Conservation (phyloP, 2,329 filamentous ascomycete species). For the Fusarium metavorans region DNA sequence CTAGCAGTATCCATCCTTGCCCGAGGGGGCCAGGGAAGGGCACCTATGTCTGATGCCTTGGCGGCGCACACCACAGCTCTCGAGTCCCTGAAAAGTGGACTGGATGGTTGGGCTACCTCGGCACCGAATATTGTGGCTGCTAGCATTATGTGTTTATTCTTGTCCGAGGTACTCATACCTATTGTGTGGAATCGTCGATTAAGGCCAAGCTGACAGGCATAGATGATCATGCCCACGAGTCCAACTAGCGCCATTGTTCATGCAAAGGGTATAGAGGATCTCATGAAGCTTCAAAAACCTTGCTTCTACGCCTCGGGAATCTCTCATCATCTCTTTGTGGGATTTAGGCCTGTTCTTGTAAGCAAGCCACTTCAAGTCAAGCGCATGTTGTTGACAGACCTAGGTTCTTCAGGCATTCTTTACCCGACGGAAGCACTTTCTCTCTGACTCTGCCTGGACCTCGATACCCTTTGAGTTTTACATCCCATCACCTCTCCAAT, state of each 20-base stretch:
- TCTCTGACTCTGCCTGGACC: constrained; percentile 13
- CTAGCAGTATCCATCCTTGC: constrained; percentile 48
- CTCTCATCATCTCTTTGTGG: constrained; percentile 54
- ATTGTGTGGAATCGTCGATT: too few relatives aligned
- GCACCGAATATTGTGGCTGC: constrained; percentile 14
- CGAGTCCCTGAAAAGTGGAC: constrained; percentile 40
- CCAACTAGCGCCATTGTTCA: constrained; percentile 46
- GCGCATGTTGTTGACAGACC: not conserved
- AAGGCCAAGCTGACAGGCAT: too few relatives aligned
- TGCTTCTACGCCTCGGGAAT: constrained; percentile 47
- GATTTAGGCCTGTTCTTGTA: constrained; percentile 55
- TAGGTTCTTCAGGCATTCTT: constrained; percentile 17
- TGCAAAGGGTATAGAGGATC: constrained; percentile 48
- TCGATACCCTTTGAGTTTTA: constrained; percentile 9
- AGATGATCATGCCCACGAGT: constrained; percentile 48
- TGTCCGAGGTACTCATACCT: constrained; percentile 4
- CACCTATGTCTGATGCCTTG: constrained; percentile 40
- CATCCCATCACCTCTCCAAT: constrained; percentile 5
- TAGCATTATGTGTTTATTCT: constrained; percentile 18
- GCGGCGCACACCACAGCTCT: constrained; percentile 48
- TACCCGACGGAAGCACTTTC: constrained; percentile 8
- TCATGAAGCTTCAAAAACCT: constrained; percentile 49
- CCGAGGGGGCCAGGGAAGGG: constrained; percentile 30
- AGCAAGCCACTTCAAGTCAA: not conserved
- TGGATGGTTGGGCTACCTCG: not conserved